Evolutionary conservation across 2,329 filamentous ascomycete genomes (phyloP).

Genomic region (Verticillium dahliae): DNA sequence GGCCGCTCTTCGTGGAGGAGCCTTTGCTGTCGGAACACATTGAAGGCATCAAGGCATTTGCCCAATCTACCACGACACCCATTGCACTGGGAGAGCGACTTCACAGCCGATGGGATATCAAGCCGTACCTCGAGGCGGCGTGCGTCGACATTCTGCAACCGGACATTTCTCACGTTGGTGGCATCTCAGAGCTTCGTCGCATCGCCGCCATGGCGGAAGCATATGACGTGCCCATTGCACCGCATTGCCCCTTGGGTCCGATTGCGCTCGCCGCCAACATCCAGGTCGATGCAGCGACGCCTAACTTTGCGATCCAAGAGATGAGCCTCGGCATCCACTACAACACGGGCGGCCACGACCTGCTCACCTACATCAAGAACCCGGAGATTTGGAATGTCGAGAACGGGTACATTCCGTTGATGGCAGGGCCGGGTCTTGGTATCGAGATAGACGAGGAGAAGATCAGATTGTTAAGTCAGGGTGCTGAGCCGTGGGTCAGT

Average conservation of each 20-base stretch:
- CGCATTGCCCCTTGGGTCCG: conserved; percentile 67
- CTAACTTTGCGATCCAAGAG: conserved; percentile 69
- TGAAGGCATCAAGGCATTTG: conserved; percentile 56
- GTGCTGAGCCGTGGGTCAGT: conserved; percentile 56
- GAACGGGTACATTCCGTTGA: conserved; percentile 57
- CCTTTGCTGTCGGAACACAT: conserved; percentile 63
- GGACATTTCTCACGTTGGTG: conserved; percentile 65
- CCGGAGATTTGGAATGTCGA: conserved; percentile 58
- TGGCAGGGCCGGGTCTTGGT: conserved; percentile 56
- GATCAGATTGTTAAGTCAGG: conserved; percentile 51
- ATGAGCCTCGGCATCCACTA: conserved; percentile 79
- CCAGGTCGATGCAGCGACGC: conserved; percentile 54
- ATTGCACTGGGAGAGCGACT: conserved; percentile 69
- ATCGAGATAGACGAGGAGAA: conserved; percentile 67
- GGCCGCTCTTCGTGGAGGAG: conserved; percentile 69
- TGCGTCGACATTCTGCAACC: conserved; percentile 69
- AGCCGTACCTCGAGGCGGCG: conserved; percentile 61
- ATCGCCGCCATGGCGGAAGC: conserved; percentile 67
- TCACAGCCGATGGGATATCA: conserved; percentile 67
- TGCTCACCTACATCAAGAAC: conserved; percentile 61
- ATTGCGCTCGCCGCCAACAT: conserved; percentile 67
- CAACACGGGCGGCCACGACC: conserved; percentile 59
- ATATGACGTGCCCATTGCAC: conserved; percentile 67
- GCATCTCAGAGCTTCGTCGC: conserved; percentile 63
- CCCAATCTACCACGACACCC: conserved; percentile 48